Percentiles rank a stretch among this genome's conserved stretches.
Evolutionary conservation across 805 yeast species (phyloP).

Genomic region (Huiozyma sinensis): DNA sequence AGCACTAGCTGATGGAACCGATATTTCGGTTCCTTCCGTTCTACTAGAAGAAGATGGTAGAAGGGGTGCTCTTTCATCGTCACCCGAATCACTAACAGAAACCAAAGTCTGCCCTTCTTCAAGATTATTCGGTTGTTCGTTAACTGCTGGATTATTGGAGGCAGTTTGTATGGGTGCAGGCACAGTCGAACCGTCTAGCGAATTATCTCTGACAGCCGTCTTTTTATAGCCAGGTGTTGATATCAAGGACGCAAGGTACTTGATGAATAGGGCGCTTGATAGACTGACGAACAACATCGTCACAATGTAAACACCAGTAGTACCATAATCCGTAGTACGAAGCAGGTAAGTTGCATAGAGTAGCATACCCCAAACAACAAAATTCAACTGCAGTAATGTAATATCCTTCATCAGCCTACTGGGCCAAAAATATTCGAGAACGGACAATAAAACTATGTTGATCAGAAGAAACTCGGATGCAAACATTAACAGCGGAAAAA

Average conservation of each 20-base stretch:
- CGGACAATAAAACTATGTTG: slow-evolving; percentile 31
- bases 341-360: slow-evolving; percentile 40
- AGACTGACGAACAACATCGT: slow-evolving; percentile 33
- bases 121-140: neutral
- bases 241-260: slow-evolving; percentile 1
- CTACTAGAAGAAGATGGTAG: neutral
- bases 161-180: neutral
- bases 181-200: neutral
- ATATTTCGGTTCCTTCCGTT: too few species aligned
- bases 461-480: slow-evolving; percentile 30
- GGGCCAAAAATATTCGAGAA: slow-evolving; percentile 28
- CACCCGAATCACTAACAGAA: neutral
- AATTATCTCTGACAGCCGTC: neutral
- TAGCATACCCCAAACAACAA: slow-evolving; percentile 47
- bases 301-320: slow-evolving; percentile 41
- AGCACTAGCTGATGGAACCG: neutral
- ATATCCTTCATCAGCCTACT: slow-evolving; percentile 49
- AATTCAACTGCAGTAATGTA: slow-evolving; percentile 42
- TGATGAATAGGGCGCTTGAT: neutral
- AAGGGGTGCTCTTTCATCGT: slow-evolving; percentile 29
- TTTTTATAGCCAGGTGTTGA: neutral
- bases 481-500: slow-evolving; percentile 39
- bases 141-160: neutral
- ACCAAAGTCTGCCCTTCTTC: neutral
- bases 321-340: slow-evolving; percentile 35